Percentiles rank a stretch among this genome's conserved stretches.
phyloP scores from a whole-genome alignment of 768 basidiomycete genomes.

The Mycena rebaudengoi region DNA sequence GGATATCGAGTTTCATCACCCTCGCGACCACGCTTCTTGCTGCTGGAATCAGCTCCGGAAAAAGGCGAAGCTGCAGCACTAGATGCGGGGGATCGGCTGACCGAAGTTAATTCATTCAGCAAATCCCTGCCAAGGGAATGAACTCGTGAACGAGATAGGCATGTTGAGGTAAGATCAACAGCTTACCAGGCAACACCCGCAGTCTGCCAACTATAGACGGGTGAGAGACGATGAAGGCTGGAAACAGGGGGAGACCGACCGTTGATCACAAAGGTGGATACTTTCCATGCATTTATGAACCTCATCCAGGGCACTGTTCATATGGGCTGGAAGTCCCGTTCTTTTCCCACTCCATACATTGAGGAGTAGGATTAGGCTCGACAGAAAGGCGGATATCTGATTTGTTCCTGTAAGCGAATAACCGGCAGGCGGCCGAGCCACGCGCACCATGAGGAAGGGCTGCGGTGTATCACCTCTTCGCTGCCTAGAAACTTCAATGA shows the following conservation, averaged over 20 bases:
- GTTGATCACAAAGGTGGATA: slow-evolving; percentile 48
- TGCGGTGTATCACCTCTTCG: slow-evolving; percentile 39
- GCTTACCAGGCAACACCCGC: slow-evolving; percentile 48
- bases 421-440: no score
- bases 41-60: background rate
- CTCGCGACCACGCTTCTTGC: background rate
- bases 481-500: slow-evolving; percentile 61
- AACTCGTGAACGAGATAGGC: background rate
- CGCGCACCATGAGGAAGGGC: no score
- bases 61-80: background rate
- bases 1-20: background rate
- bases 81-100: background rate
- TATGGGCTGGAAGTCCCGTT: slow-evolving; percentile 54
- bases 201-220: slow-evolving; percentile 43
- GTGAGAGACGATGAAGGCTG: background rate
- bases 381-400: slow-evolving; percentile 40
- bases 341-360: slow-evolving; percentile 71
- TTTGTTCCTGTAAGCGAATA: no score
- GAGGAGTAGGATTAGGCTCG: slow-evolving; percentile 64
- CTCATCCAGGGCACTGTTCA: slow-evolving; percentile 61
- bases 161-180: background rate
- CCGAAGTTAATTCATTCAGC: background rate
- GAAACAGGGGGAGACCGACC: slow-evolving; percentile 5
- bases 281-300: slow-evolving; percentile 65
- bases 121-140: background rate